These are phyloP conservation scores for Spathaspora gorwiae DNA, from an alignment of 805 yeast species.

Conservation along the genomic window DNA sequence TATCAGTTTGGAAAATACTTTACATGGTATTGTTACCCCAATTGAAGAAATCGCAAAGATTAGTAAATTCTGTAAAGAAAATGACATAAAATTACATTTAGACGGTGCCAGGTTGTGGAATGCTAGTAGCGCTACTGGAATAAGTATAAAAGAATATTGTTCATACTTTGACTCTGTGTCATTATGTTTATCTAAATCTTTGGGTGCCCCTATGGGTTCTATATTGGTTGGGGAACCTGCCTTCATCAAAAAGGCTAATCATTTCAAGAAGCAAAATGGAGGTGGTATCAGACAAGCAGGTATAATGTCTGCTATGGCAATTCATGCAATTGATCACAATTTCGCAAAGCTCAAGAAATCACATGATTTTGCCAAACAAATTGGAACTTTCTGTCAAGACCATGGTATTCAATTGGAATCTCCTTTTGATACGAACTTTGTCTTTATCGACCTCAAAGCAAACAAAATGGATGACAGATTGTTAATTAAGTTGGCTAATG, in stretches of 20 bases:
- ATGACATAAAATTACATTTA: constrained; percentile 34
- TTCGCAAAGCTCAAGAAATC: constrained; percentile 25
- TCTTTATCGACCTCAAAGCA: constrained; percentile 31
- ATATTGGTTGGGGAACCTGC: constrained; percentile 30
- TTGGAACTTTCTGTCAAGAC: constrained; percentile 27
- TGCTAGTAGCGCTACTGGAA: constrained; percentile 37
- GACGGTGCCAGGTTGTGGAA: constrained; percentile 46
- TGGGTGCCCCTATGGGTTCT: constrained; percentile 44
- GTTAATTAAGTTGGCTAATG: constrained; percentile 34
- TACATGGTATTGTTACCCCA: constrained; percentile 40
- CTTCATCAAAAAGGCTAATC: constrained; percentile 39
- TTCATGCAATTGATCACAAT: constrained; percentile 37
- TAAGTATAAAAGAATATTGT: constrained; percentile 36
- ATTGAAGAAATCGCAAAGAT: constrained; percentile 35
- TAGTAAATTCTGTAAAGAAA: constrained; percentile 27
- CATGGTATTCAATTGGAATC: constrained; percentile 27
- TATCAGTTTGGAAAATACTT: constrained; percentile 40
- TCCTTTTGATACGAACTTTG: constrained; percentile 40
- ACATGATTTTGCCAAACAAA: constrained; percentile 31
- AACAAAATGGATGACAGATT: constrained; percentile 25
- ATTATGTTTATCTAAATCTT: constrained; percentile 37
- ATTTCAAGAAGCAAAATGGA: constrained; percentile 41
- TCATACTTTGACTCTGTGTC: constrained; percentile 39
- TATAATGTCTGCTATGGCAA: constrained; percentile 37
- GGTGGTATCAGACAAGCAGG: constrained; percentile 44